Percentiles rank a stretch among this genome's conserved stretches.
Conservation (phyloP, 768 basidiomycete genomes). For the Tricholoma terreum region DNA sequence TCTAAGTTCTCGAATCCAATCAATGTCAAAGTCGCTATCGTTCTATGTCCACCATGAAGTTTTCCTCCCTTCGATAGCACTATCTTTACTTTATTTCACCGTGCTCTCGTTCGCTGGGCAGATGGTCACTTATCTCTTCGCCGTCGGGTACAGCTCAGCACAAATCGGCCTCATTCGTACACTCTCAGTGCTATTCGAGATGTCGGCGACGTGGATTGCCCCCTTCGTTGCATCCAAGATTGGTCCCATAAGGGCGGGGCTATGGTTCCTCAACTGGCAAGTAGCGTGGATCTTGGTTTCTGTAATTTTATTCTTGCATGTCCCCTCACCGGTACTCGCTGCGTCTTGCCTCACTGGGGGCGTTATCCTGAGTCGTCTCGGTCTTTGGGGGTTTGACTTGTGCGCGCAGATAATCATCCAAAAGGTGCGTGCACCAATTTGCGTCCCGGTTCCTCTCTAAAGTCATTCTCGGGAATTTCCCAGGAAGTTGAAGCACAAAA, state of each 20-base stretch:
- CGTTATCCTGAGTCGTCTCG: constrained; percentile 24
- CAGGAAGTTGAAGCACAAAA: constrained; percentile 19
- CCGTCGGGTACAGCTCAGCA: constrained; percentile 19
- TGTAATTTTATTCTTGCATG: constrained; percentile 14
- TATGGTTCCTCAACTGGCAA: constrained; percentile 30
- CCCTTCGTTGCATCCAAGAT: constrained; percentile 20
- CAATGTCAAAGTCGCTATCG: constrained; percentile 7
- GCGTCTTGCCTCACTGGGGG: constrained; percentile 18
- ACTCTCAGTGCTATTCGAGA: constrained; percentile 21
- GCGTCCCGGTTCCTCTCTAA: too few species aligned
- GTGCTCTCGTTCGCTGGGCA: constrained; percentile 27
- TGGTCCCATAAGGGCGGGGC: constrained; percentile 23
- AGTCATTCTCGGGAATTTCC: not conserved
- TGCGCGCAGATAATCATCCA: constrained; percentile 26
- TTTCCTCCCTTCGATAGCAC: constrained; percentile 22
- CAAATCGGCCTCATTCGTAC: constrained; percentile 21
- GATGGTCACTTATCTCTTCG: constrained; percentile 26
- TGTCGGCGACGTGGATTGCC: constrained; percentile 27
- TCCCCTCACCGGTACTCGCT: constrained; percentile 7
- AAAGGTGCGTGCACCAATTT: constrained; percentile 9
- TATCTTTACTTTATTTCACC: constrained; percentile 27
- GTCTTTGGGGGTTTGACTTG: constrained; percentile 30
- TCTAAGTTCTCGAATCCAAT: not conserved
- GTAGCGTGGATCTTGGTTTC: constrained; percentile 20
- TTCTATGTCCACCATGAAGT: constrained; percentile 19